phyloP scores from a whole-genome alignment of 2,329 filamentous ascomycete species.

The Hypoxylon sp. region DNA sequence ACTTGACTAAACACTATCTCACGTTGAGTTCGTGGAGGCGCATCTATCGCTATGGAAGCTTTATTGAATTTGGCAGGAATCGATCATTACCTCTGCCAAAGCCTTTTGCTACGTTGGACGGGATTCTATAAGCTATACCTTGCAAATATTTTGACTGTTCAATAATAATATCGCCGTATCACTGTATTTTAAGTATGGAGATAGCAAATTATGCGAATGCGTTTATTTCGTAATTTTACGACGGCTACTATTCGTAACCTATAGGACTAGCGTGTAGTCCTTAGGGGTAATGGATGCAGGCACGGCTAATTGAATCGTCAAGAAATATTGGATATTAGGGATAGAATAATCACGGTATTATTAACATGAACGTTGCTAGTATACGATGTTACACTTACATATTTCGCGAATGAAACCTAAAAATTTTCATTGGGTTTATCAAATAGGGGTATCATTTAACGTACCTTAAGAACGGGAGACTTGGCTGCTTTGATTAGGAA shows the following conservation, averaged over 20 bases:
- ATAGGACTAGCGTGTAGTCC: not conserved
- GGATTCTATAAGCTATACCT: not conserved
- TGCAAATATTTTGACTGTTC: constrained; percentile 3
- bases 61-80: not conserved
- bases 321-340: too few species aligned
- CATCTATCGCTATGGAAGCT: not conserved
- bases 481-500: too few species aligned
- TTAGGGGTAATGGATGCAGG: not conserved
- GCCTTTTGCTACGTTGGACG: not conserved
- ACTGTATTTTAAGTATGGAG: not conserved
- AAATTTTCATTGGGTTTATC: too few species aligned
- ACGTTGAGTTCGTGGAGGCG: not conserved
- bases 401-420: too few species aligned
- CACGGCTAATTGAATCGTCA: too few species aligned
- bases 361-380: too few species aligned
- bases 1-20: not conserved
- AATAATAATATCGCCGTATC: not conserved
- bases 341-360: too few species aligned
- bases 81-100: not conserved
- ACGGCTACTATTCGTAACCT: not conserved
- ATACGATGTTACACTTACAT: too few species aligned
- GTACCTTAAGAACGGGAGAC: too few species aligned
- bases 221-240: not conserved
- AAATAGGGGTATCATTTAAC: too few species aligned
- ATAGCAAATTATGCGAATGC: not conserved